Evolutionary conservation across 2,329 filamentous ascomycete species (phyloP).

Genomic region (Diplocarpon rosae): DNA sequence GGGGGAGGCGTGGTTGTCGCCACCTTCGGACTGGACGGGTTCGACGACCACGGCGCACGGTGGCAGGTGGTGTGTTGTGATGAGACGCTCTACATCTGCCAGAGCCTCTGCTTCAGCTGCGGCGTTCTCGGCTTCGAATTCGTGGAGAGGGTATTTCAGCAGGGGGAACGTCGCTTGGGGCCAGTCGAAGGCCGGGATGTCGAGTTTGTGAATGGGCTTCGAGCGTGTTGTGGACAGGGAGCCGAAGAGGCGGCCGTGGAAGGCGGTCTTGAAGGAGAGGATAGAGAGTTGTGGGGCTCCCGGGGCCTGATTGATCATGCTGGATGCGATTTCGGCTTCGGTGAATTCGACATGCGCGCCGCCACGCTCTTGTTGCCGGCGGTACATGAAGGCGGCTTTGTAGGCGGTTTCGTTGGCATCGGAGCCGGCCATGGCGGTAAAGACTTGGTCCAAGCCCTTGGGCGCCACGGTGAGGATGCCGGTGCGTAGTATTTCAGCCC

Average conservation of each 20-base stretch:
- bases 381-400: conserved; percentile 81
- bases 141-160: conserved; percentile 65
- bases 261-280: conserved; percentile 65
- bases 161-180: conserved; percentile 71
- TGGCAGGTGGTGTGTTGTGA: conserved; percentile 55
- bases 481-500: conserved; percentile 59
- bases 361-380: conserved; percentile 60
- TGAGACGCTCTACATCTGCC: conserved; percentile 59
- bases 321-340: conserved; percentile 52
- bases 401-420: conserved; percentile 80
- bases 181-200: conserved; percentile 84
- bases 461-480: conserved; percentile 65
- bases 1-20: conserved; percentile 73
- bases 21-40: conserved; percentile 74
- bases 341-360: conserved; percentile 56
- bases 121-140: conserved; percentile 57
- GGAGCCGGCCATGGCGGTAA: conserved; percentile 68
- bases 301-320: conserved; percentile 62
- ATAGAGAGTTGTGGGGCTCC: conserved; percentile 67
- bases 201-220: conserved; percentile 77
- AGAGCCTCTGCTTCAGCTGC: conserved; percentile 63
- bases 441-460: conserved; percentile 66
- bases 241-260: conserved; percentile 75
- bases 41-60: conserved; percentile 67
- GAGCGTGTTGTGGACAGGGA: conserved; percentile 68